Base-by-base conservation (phyloP, 2,329 filamentous ascomycete genomes). In the Thelonectria olida region DNA sequence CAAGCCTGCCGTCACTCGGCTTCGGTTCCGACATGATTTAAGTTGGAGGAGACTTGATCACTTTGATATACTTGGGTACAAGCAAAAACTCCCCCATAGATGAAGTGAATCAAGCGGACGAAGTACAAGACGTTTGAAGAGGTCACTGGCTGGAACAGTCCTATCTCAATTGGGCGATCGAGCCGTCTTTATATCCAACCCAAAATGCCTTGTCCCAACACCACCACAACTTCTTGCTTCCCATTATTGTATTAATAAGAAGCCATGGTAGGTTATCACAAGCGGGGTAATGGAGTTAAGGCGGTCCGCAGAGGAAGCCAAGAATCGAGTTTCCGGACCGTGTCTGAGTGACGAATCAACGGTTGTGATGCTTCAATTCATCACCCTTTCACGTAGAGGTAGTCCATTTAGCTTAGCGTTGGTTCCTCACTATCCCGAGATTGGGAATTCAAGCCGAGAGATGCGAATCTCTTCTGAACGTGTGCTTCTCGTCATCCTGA, bases 1-100 rank as follows among this genome's bases (percentile, higher is more conserved):
- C 61, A 47, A 72, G 56, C 15, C 5, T 20, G 17, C 15, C 42
- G 12, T 28, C 23, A n/a, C 7, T 45, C 5, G 22, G 22, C 20
- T 45, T 45, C 22, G 22, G 42, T 27, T 45, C 42, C 19, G 42
- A 45, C 42, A 45, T 45, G 20, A 27, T 20, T 15, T 7, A n/a
- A 20, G 17, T 20, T 41, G 38, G 20, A 20, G 5, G 17, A 41
- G 9, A 17, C 38, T 20, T 19, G 17, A n/a, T 19, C 38, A 41
- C 38, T 41, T 41, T 19, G 17, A 41, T 20, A n/a, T 15, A 41
- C 4, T 5, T 5, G 6, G 38, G 6, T 20, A 10, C 6, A 19
- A 19, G 5, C 20, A 19, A 17, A 6, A 19, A 41, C 38, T 20
- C 38, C 6, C n/a, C n/a, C 5, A 20, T 17, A 20, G 20, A 20